Evolutionary conservation across 495 filamentous ascomycete genomes (phyloP).

Genomic region (Peziza echinospora): DNA sequence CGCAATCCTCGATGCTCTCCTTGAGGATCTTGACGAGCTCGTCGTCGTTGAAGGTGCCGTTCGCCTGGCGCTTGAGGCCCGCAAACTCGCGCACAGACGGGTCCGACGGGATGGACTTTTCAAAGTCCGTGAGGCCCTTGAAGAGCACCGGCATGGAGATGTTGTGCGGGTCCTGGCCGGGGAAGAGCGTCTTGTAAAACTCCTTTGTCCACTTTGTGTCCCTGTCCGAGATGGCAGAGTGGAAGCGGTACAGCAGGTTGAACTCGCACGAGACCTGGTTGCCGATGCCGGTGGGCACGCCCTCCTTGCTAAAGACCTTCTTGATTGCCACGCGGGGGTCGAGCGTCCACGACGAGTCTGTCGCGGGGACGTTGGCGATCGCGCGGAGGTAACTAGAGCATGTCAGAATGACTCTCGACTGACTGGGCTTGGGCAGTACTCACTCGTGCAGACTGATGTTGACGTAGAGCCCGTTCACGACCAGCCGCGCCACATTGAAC

Average conservation of each 20-base stretch:
- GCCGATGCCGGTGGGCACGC: constrained; percentile 26
- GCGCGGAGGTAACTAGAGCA: constrained; percentile 12
- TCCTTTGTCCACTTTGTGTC: constrained; percentile 49
- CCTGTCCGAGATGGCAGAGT: constrained; percentile 39
- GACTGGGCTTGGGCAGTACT: constrained; percentile 11
- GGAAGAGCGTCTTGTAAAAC: constrained; percentile 30
- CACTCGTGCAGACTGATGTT: constrained; percentile 21
- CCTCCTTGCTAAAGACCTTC: constrained; percentile 5
- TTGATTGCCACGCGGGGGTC: constrained; percentile 18
- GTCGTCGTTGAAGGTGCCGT: constrained; percentile 40
- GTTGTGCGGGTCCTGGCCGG: constrained; percentile 29
- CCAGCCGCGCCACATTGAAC: constrained; percentile 24
- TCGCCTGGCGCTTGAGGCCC: constrained; percentile 25
- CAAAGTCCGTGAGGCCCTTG: constrained; percentile 31
- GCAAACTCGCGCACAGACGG: constrained; percentile 37
- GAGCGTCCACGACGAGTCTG: constrained; percentile 65
- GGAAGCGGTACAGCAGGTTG: constrained; percentile 53
- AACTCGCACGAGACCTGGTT: constrained; percentile 55
- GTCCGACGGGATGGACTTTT: constrained; percentile 27
- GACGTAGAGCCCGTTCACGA: constrained; percentile 19
- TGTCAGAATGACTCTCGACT: neutral
- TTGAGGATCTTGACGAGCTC: constrained; percentile 40
- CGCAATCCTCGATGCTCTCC: constrained; percentile 36
- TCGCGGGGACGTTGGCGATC: constrained; percentile 15
- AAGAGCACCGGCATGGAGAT: constrained; percentile 31